A percentile compares a stretch with the other conserved stretches of the same genome.
phyloP scores from a whole-genome alignment of 768 basidiomycete species.

The Holtermannia corniformis region DNA sequence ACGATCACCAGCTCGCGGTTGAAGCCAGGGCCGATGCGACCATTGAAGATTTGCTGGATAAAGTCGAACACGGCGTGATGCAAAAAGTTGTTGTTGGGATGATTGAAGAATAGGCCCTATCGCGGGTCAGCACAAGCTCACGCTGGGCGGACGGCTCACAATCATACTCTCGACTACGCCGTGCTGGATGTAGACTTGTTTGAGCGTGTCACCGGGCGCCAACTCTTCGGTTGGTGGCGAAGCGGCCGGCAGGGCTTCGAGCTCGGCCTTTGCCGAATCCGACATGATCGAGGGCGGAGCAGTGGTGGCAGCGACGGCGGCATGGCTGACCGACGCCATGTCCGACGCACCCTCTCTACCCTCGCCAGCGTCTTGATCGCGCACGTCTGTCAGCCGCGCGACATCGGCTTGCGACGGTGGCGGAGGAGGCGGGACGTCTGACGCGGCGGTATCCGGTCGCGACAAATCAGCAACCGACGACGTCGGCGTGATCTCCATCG shows the following conservation, averaged over 20 bases:
- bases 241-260: not conserved
- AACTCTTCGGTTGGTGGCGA: slow-evolving; percentile 10
- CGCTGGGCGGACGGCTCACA: slow-evolving; percentile 46
- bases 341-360: slow-evolving; percentile 13
- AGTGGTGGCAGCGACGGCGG: slow-evolving; percentile 25
- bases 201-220: slow-evolving; percentile 63
- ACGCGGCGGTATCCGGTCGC: not conserved
- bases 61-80: slow-evolving; percentile 95
- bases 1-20: slow-evolving; percentile 76
- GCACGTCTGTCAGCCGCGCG: slow-evolving; percentile 25
- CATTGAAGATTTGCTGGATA: slow-evolving; percentile 88
- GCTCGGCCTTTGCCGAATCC: not conserved
- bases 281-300: slow-evolving; percentile 22
- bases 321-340: slow-evolving; percentile 22
- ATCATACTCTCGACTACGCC: slow-evolving; percentile 66
- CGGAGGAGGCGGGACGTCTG: slow-evolving; percentile 13
- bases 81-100: slow-evolving; percentile 94
- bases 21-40: slow-evolving; percentile 61
- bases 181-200: slow-evolving; percentile 64
- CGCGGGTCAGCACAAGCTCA: not conserved
- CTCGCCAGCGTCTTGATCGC: slow-evolving; percentile 17
- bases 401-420: slow-evolving; percentile 30
- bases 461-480: not conserved
- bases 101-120: slow-evolving; percentile 89
- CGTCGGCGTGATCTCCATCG: not conserved